Base-by-base conservation (phyloP, 805 yeast genomes). In the Lipomyces mesembrius region DNA sequence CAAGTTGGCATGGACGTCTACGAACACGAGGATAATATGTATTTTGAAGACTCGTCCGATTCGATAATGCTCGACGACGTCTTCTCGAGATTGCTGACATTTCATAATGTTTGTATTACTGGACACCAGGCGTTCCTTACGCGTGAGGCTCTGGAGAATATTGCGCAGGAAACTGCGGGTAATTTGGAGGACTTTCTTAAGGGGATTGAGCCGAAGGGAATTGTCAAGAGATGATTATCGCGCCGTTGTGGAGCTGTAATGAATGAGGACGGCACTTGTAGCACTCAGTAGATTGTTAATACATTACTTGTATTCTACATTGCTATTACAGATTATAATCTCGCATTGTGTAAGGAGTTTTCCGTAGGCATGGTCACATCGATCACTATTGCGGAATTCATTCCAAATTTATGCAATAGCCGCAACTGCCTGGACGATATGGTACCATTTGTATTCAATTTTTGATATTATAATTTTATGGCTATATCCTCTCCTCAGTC, bases 1-100 rank as follows among this genome's bases (percentile, higher is more conserved):
- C 78, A 82, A 11, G 81, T 80, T 63, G 87, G 84, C 20, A 73
- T 83, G 20, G 87, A 84, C 69, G 87, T 84, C 17, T 84, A 83
- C 72, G 86, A 83, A 72, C 68, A 73, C 59, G 87, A 84, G 75
- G 49, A 62, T 25, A 72, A 65, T 17, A 53, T 74, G 39, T 74
- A 73, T 60, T 73, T 70, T 53, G 68, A 73, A 54, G 76, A 74
- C 56, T 65, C 72, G 22, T 71, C 74, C 11, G 69, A 64, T 58
- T 67, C 69, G 43, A 68, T 74, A 20, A 63, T 74, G 34, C 74
- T 72, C 57, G 76, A 74, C 58, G 76, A 74, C 55, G 67, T 63
- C n/a, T 66, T 74, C 49, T 69, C 72, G 57, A 59, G 71, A 14
- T 59, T 74, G 54, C 62, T 74, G 52, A 74, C 75, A 4, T 74